phyloP scores from a whole-genome alignment of 1,284 basidiomycete genomes.

The Sparassis latifolia region DNA sequence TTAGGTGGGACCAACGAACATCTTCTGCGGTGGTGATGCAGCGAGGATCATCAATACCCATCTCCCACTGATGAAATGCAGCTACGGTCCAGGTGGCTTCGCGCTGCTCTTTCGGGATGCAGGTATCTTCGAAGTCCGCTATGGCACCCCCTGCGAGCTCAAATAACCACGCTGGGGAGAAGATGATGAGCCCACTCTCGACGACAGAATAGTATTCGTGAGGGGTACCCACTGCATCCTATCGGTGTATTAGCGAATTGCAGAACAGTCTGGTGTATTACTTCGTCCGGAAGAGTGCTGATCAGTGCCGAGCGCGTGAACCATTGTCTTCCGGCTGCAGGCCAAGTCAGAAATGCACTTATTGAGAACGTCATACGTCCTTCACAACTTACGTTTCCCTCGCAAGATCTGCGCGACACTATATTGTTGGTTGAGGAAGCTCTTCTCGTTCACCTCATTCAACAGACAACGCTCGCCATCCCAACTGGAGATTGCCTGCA shows the following conservation, averaged over 20 bases:
- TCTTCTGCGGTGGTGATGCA: conserved; percentile 79
- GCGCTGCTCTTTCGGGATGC: conserved; percentile 71
- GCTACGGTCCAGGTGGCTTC: conserved; percentile 80
- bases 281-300: conserved; percentile 75
- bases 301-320: conserved; percentile 82
- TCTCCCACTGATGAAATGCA: conserved; percentile 89
- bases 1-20: conserved; percentile 27
- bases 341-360: not conserved
- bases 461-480: conserved; percentile 74
- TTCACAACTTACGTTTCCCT: conserved; percentile 52
- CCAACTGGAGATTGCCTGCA: conserved; percentile 83
- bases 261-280: conserved; percentile 77
- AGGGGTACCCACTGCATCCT: conserved; percentile 71
- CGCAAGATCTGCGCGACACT: conserved; percentile 84
- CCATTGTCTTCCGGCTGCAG: conserved; percentile 74
- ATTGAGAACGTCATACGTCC: not conserved
- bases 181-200: not conserved
- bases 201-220: conserved; percentile 1
- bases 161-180: conserved; percentile 72
- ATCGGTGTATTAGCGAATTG: conserved; percentile 78
- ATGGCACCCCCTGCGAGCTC: conserved; percentile 84
- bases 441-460: conserved; percentile 87
- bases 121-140: conserved; percentile 63
- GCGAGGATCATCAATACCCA: conserved; percentile 69
- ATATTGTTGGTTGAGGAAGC: conserved; percentile 83